A percentile compares a stretch with the other conserved stretches of the same genome.
These are phyloP conservation scores for Glomus cerebriforme DNA, from an alignment of 192 early-diverging fungal genomes.

Conservation along the genomic window DNA sequence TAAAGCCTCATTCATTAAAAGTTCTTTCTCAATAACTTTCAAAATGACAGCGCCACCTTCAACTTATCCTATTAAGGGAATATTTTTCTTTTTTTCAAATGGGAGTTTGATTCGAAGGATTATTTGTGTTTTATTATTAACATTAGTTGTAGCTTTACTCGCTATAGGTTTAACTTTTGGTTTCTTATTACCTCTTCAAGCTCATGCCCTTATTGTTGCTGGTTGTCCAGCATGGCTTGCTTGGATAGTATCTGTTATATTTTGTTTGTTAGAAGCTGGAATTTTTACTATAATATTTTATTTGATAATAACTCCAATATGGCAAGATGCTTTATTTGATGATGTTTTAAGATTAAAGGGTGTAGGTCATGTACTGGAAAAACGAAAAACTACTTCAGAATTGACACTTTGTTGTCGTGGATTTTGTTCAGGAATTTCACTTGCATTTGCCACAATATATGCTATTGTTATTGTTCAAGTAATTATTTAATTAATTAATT, in stretches of 20 bases:
- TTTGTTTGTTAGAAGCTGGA: slow-evolving; percentile 59
- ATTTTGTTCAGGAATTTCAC: slow-evolving; percentile 40
- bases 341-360: slow-evolving; percentile 50
- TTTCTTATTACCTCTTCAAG: slow-evolving; percentile 59
- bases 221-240: slow-evolving; percentile 60
- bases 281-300: slow-evolving; percentile 57
- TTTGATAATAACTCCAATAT: slow-evolving; percentile 57
- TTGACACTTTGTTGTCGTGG: slow-evolving; percentile 49
- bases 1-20: background rate
- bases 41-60: background rate
- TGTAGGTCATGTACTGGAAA: slow-evolving; percentile 45
- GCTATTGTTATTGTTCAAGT: slow-evolving; percentile 23
- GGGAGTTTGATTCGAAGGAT: slow-evolving; percentile 39
- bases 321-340: slow-evolving; percentile 63
- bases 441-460: slow-evolving; percentile 44
- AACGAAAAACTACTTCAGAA: slow-evolving; percentile 38
- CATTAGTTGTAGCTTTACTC: slow-evolving; percentile 35
- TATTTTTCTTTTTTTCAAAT: slow-evolving; percentile 42
- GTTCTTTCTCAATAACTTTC: background rate
- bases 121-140: slow-evolving; percentile 38
- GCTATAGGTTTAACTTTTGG: slow-evolving; percentile 44
- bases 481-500: background rate
- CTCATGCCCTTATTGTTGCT: slow-evolving; percentile 53
- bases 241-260: slow-evolving; percentile 61
- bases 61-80: slow-evolving; percentile 44